A percentile compares a stretch with the other conserved stretches of the same genome.
phyloP scores from a whole-genome alignment of 2,329 filamentous ascomycete genomes.

The Laburnicola sp. region DNA sequence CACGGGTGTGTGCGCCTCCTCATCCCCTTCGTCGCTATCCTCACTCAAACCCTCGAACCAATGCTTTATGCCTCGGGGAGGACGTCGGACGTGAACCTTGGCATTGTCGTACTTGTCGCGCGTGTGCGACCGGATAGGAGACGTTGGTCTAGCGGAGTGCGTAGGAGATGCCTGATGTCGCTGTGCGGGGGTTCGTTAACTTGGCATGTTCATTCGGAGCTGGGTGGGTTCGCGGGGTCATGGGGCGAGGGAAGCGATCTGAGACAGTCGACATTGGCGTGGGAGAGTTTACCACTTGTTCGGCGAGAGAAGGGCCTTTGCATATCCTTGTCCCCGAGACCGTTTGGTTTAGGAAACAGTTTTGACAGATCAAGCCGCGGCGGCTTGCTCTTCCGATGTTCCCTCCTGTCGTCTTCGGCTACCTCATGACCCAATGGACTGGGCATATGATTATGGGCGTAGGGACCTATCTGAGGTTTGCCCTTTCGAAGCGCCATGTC shows the following conservation, averaged over 20 bases:
- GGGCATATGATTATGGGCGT: constrained; percentile 12
- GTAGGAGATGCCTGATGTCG: constrained; percentile 20
- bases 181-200: constrained; percentile 30
- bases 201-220: constrained; percentile 25
- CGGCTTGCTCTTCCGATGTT: constrained; percentile 40
- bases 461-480: constrained; percentile 29
- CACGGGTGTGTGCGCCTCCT: constrained; percentile 18
- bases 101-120: constrained; percentile 50
- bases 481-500: constrained; percentile 50
- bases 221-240: constrained; percentile 39
- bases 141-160: constrained; percentile 17
- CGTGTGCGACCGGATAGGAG: constrained; percentile 33
- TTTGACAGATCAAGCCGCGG: constrained; percentile 48
- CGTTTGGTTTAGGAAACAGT: constrained; percentile 46
- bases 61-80: constrained; percentile 54
- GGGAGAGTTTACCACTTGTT: constrained; percentile 47
- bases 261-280: constrained; percentile 44
- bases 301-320: constrained; percentile 40
- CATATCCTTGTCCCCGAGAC: constrained; percentile 21
- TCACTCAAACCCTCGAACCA: constrained; percentile 55
- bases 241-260: constrained; percentile 41
- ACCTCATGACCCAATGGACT: constrained; percentile 29
- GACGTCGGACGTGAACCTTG: constrained; percentile 52
- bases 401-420: constrained; percentile 23
- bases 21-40: constrained; percentile 40